Conservation (phyloP, 2,329 filamentous ascomycete species). For the Diaporthe amygdali region DNA sequence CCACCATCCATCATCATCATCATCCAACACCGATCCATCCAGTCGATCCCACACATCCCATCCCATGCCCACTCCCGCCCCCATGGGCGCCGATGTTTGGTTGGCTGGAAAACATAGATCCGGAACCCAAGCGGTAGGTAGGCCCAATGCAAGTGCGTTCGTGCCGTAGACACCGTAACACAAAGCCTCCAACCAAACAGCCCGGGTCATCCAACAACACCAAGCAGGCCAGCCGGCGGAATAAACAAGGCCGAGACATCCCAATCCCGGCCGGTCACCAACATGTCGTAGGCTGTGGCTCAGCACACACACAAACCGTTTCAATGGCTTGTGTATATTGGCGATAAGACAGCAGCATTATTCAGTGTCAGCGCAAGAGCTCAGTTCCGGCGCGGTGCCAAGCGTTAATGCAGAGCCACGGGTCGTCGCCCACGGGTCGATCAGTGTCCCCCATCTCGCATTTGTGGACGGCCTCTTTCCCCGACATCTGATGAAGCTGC, state of each 20-base stretch:
- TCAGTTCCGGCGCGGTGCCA: neutral
- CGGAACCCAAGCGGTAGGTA: neutral
- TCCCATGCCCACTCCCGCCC: neutral
- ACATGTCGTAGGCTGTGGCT: neutral
- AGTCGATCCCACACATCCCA: conserved; percentile 4
- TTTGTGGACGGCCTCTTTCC: neutral
- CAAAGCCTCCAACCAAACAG: neutral
- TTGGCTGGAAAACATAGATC: neutral
- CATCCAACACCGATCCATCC: neutral
- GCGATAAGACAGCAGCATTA: neutral
- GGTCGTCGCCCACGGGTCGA: neutral
- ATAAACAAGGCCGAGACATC: neutral
- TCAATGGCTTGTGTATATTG: neutral
- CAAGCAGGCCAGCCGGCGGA: neutral
- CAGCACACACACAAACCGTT: neutral
- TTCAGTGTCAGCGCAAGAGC: neutral
- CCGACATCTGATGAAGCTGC: neutral
- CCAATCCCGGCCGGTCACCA: neutral
- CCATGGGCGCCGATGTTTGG: neutral
- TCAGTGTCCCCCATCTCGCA: neutral
- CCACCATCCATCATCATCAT: neutral
- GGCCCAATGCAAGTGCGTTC: neutral
- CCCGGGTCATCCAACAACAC: neutral
- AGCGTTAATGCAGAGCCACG: neutral
- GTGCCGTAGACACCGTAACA: neutral